Base-by-base conservation (phyloP, 2,329 filamentous ascomycete genomes). In the Fusarium caatingaense region DNA sequence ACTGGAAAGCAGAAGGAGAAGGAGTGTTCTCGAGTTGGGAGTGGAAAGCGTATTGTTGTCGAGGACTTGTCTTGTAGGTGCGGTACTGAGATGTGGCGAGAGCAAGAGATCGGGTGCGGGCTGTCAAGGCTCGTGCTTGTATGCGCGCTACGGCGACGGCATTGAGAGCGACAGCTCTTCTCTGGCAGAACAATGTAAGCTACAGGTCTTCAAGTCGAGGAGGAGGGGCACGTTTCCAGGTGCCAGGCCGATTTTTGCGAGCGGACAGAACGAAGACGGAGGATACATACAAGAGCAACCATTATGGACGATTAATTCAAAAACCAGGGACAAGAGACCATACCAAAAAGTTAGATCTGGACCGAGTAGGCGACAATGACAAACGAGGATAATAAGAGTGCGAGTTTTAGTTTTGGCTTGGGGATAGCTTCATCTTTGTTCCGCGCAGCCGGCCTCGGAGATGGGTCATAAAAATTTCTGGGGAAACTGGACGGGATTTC, bases 1-100 rank as follows among this genome's bases (percentile, higher is more conserved):
- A 84, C 57, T 90, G 84, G 64, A 91, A 80, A 41, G 86, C 84
- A 47, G 86, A 81, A 6, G 88, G 83, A 7, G 81, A 75, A 32
- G 75, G 63, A 4, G 86, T 79, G 68, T 86, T 86, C 63, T 91
- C 86, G 59, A 88, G 83, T 77, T 92, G 87, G 4, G 89, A 86
- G 61, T 88, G 88, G 75, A 92, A 92, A 18, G 62, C 66, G 5
- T 73, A 53, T 21, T 53, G 64, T 28, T 53, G 46, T 44, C 40
- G 68, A 18, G 56, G 46, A 59, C 23, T 66, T 55, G 57, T 37
- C 2, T 49, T 58, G 41, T 73, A 67, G 25, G 70, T 20, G 40
- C 70, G 64, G 44, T 58, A 53, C 28, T 66, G 64, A 13, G 68
- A 64, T 40, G 56, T 47, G 28, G 57, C 49, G n/a, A 53, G 13